phyloP scores from a whole-genome alignment of 495 filamentous ascomycete species.

The Neurospora sublineolata region DNA sequence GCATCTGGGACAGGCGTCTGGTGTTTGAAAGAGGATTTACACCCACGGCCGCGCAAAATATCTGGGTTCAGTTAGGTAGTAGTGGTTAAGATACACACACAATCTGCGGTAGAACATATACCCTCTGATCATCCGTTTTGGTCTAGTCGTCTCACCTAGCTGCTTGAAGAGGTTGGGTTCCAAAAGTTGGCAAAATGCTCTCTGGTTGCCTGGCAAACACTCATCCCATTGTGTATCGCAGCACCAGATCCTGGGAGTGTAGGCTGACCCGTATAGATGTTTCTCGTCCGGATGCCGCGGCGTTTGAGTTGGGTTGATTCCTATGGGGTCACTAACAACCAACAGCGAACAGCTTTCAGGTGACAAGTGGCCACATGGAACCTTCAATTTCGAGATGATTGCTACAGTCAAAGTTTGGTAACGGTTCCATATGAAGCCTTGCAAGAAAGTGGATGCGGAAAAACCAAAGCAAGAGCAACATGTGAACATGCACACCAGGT shows the following conservation, averaged over 20 bases:
- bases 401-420: not conserved
- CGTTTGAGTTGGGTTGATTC: not conserved
- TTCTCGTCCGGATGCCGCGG: not conserved
- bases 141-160: not conserved
- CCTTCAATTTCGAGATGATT: not conserved
- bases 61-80: not conserved
- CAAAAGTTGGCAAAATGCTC: not conserved
- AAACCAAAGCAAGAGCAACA: not conserved
- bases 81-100: not conserved
- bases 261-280: not conserved
- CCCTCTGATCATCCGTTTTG: not conserved
- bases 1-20: conserved; percentile 18
- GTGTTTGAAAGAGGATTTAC: conserved; percentile 13
- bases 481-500: not conserved
- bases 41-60: conserved; percentile 1
- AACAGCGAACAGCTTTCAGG: not conserved
- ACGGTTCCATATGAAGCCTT: not conserved
- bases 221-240: too few relatives aligned
- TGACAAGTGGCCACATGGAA: not conserved
- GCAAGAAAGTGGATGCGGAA: not conserved
- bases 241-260: too few relatives aligned
- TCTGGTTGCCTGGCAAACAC: too few relatives aligned
- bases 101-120: not conserved
- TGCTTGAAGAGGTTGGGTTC: not conserved
- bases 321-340: not conserved